phyloP scores from a whole-genome alignment of 1,284 basidiomycete genomes.

The Mycosarcoma maydis region DNA sequence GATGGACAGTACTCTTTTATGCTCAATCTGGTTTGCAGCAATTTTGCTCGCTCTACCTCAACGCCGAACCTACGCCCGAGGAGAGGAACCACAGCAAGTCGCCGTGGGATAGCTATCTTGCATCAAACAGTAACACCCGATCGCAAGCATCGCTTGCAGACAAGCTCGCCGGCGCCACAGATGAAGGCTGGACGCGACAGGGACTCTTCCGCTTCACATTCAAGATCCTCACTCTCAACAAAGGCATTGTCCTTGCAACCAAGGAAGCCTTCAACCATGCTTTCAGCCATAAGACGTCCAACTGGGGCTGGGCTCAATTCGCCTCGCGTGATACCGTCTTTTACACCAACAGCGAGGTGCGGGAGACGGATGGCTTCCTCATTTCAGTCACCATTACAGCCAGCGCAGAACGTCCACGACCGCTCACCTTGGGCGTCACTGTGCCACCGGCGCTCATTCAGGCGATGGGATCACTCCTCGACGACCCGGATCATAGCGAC shows the following conservation, averaged over 20 bases:
- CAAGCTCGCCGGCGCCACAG: constrained; percentile 42
- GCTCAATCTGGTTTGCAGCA: constrained; percentile 58
- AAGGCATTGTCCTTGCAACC: constrained; percentile 70
- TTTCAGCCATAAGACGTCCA: constrained; percentile 77
- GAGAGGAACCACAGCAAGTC: constrained; percentile 41
- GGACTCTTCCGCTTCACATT: constrained; percentile 85
- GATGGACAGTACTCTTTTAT: constrained; percentile 61
- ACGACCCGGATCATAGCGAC: constrained; percentile 78
- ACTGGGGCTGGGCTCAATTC: constrained; percentile 73
- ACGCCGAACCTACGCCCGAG: constrained; percentile 54
- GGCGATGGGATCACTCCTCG: constrained; percentile 77
- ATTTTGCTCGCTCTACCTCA: constrained; percentile 61
- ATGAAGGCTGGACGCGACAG: constrained; percentile 81
- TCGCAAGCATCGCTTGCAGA: constrained; percentile 12
- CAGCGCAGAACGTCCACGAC: constrained; percentile 73
- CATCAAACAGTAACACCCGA: constrained; percentile 10
- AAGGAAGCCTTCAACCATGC: constrained; percentile 81
- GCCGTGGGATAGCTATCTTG: constrained; percentile 27
- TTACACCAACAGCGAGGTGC: constrained; percentile 73
- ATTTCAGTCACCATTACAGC: constrained; percentile 83
- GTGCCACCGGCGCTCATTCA: constrained; percentile 76
- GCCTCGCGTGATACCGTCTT: constrained; percentile 79
- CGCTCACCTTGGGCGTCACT: constrained; percentile 69
- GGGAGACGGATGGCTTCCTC: constrained; percentile 74
- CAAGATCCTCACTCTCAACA: constrained; percentile 72